Conservation (phyloP, 331 rosid species). For the Dryas integrifolia region DNA sequence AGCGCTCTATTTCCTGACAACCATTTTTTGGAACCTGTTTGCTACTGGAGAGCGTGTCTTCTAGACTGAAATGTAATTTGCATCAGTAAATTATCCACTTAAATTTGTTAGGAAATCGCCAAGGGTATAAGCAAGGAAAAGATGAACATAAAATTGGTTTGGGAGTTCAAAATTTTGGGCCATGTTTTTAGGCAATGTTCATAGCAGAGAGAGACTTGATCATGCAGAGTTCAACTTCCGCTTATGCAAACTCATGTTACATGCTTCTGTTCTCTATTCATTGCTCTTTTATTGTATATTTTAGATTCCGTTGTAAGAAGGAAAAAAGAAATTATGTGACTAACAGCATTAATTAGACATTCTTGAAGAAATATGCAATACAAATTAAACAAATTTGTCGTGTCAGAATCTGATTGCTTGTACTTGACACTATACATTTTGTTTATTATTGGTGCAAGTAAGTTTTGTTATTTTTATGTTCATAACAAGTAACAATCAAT, state of each 20-base stretch:
- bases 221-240: not conserved
- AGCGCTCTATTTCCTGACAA: constrained; percentile 56
- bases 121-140: not conserved
- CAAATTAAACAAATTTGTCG: too few relatives aligned
- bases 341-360: too few relatives aligned
- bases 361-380: too few relatives aligned
- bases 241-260: not conserved
- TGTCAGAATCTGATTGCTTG: too few relatives aligned
- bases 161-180: not conserved
- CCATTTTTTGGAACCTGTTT: constrained; percentile 78
- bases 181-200: not conserved
- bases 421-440: too few relatives aligned
- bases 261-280: not conserved
- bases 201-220: not conserved
- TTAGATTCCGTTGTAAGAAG: not conserved
- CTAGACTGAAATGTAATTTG: constrained; percentile 30
- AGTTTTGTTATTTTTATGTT: too few relatives aligned
- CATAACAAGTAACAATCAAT: too few relatives aligned
- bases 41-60: constrained; percentile 80
- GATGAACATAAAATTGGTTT: not conserved
- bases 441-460: too few relatives aligned
- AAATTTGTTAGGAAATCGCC: not conserved
- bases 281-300: not conserved
- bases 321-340: not conserved
- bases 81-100: not conserved